A percentile compares a stretch with the other conserved stretches of the same genome.
phyloP scores from a whole-genome alignment of 805 yeast species.

The Lipomyces sp. region DNA sequence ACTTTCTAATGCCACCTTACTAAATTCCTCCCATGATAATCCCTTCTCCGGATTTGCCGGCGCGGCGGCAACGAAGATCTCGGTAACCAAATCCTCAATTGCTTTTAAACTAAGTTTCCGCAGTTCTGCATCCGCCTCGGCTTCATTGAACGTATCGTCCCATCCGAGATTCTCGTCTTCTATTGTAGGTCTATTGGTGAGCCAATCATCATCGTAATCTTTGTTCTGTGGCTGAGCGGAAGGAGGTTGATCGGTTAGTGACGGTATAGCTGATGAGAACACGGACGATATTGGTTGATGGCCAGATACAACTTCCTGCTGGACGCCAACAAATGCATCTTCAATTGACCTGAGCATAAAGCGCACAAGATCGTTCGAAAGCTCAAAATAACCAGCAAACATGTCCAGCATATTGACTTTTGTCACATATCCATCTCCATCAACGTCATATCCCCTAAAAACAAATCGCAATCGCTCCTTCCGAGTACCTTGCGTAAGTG shows the following conservation, averaged over 20 bases:
- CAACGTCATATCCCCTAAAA: conserved; percentile 30
- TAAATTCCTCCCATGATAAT: conserved; percentile 29
- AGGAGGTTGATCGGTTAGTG: conserved; percentile 14
- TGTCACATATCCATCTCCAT: conserved; percentile 28
- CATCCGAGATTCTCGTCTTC: conserved; percentile 1
- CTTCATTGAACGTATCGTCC: conserved; percentile 11
- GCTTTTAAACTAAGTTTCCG: conserved; percentile 26
- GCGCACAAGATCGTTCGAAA: conserved; percentile 28
- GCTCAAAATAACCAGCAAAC: conserved; percentile 32
- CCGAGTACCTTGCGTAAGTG: conserved; percentile 22
- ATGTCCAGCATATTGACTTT: conserved; percentile 20
- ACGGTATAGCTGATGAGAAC: conserved; percentile 22
- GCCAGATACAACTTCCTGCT: conserved; percentile 15
- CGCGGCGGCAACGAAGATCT: conserved; percentile 31
- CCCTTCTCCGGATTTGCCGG: conserved; percentile 22
- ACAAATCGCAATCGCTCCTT: conserved; percentile 21
- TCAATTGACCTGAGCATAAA: conserved; percentile 27
- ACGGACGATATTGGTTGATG: conserved; percentile 29
- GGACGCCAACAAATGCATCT: conserved; percentile 22
- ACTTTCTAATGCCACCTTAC: conserved; percentile 17
- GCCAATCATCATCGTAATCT: conserved; percentile 19
- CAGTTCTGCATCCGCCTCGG: conserved; percentile 34
- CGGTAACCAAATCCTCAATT: conserved; percentile 27
- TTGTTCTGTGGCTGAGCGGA: conserved; percentile 10
- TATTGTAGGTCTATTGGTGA: not conserved